Percentiles rank a stretch among this genome's conserved stretches.
phyloP scores from a whole-genome alignment of 148 eudicot genomes.

The Rhododendron ovatum region DNA sequence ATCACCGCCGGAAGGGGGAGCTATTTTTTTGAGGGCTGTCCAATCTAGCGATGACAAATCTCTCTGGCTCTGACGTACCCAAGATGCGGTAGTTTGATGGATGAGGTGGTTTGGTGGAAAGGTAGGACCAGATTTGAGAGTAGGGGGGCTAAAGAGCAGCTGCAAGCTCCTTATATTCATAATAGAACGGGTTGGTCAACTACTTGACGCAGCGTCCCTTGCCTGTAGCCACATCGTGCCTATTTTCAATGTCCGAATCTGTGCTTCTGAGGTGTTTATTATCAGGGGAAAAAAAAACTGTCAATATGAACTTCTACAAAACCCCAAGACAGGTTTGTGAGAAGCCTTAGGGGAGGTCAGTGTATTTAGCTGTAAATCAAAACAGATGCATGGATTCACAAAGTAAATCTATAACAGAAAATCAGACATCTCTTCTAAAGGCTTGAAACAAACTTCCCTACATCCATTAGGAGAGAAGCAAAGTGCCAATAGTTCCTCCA shows the following conservation, averaged over 20 bases:
- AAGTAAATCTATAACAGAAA: neutral
- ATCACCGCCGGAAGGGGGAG: neutral
- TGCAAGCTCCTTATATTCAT: neutral
- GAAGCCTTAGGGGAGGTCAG: neutral
- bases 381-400: neutral
- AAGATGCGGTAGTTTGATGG: neutral
- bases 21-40: neutral
- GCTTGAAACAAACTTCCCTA: constrained; percentile 42
- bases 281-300: constrained; percentile 13
- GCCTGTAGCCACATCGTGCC: neutral
- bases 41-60: neutral
- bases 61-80: neutral
- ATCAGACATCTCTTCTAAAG: neutral
- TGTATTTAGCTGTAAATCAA: neutral
- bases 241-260: neutral
- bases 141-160: neutral
- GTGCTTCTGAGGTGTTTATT: neutral
- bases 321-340: neutral
- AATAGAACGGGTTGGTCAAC: neutral
- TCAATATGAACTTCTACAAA: neutral
- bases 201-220: neutral
- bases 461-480: constrained; percentile 80
- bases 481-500: constrained; percentile 83
- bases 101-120: neutral
- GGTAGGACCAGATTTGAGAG: neutral